phyloP scores from a whole-genome alignment of 1,284 basidiomycete species.

The Puccinia hordei region DNA sequence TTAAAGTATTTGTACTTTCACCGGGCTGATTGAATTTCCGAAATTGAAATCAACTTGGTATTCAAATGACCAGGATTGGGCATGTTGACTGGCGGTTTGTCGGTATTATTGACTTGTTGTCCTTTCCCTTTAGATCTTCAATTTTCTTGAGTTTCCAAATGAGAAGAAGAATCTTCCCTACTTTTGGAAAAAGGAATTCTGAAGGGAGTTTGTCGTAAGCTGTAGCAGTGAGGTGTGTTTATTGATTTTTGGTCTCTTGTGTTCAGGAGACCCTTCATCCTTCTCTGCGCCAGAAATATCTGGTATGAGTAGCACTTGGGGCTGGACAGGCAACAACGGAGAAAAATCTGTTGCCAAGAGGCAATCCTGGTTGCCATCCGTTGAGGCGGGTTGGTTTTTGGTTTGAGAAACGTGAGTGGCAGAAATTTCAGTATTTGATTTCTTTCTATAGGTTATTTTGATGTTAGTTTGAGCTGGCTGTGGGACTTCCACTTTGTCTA shows the following conservation, averaged over 20 bases:
- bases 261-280: background rate
- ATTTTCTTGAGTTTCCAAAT: background rate
- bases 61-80: background rate
- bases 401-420: background rate
- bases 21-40: no score
- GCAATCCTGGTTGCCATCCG: no score
- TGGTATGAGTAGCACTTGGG: background rate
- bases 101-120: background rate
- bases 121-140: background rate
- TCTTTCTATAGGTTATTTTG: conserved; percentile 1
- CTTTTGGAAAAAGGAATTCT: background rate
- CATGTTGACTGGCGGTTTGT: background rate
- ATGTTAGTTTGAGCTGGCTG: background rate
- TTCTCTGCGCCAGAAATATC: background rate
- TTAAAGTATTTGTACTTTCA: no score
- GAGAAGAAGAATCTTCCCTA: no score
- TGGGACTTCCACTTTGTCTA: background rate
- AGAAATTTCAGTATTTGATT: background rate
- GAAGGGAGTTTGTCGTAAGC: conserved; percentile 2
- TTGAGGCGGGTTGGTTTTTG: background rate
- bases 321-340: background rate
- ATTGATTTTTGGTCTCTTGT: background rate
- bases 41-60: no score
- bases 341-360: background rate
- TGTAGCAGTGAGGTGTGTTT: background rate